Base-by-base conservation (phyloP, 1,139 yeast species). In the Sugiyamaella grinbergsii region DNA sequence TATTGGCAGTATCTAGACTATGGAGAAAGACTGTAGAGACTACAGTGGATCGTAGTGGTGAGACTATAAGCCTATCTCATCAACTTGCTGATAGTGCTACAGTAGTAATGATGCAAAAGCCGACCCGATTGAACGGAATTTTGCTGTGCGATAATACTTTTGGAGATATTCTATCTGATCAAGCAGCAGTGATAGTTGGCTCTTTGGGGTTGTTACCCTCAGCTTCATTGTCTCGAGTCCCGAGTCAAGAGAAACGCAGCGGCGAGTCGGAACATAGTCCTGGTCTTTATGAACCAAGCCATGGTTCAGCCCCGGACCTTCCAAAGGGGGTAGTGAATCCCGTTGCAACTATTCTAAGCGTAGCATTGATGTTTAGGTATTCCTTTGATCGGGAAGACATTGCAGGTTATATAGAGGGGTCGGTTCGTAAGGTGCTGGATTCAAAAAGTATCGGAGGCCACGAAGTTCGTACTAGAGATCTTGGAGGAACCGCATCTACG, bases 241-340 rank as follows among this genome's bases (percentile, higher is more conserved):
- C 95, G n/a, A n/a, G n/a, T n/a, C n/a, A n/a, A n/a, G n/a, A n/a
- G n/a, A n/a, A n/a, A n/a, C n/a, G n/a, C n/a, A n/a, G n/a, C n/a
- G n/a, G n/a, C n/a, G n/a, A n/a, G n/a, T n/a, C n/a, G n/a, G n/a
- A n/a, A n/a, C n/a, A n/a, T n/a, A n/a, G n/a, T n/a, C n/a, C 49
- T 2, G 52, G 47, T 8, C 74, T 89, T 58, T 89, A 89, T 67
- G 96, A 89, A 71, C 96, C 96, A 59, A 87, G 95, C 63, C 96
- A 89, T 67, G 96, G 96, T 40, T 85, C 95, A 34, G 96, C 96
- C 22, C 96, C 96, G 41, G 96, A 89, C 68, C 80, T 89, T 63
- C 83, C 83, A 46, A 75, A 72, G 52, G 84, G 85, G 61, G 82
- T 82, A 68, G 96, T 86, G 39, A 89, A 89, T 69, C 96, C 96